Conservation (phyloP, 1,284 basidiomycete species). For the Puccinia coronata region DNA sequence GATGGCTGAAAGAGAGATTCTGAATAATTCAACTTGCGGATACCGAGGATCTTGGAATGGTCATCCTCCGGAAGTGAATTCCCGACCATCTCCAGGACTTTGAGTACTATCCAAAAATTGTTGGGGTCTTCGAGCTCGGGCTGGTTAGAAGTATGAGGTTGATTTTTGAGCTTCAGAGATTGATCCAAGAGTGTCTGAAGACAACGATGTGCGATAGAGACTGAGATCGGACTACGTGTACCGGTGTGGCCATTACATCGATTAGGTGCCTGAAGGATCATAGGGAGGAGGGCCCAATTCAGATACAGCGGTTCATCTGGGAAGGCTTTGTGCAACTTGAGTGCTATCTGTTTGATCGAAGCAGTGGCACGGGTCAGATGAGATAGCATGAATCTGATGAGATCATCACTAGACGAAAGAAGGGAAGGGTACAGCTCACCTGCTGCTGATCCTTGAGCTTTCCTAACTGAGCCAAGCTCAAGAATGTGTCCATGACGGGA, state of each 20-base stretch:
- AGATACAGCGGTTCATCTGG: conserved; percentile 34
- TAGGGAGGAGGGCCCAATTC: conserved; percentile 30
- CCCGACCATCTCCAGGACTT: conserved; percentile 35
- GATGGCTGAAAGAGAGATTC: conserved; percentile 26
- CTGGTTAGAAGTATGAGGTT: neutral
- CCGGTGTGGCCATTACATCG: conserved; percentile 11
- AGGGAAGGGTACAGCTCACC: neutral
- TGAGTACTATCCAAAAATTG: conserved; percentile 43
- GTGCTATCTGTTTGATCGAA: conserved; percentile 19
- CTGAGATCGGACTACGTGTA: conserved; percentile 24
- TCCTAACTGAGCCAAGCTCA: neutral
- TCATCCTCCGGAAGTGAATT: conserved; percentile 7
- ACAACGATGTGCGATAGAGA: conserved; percentile 39
- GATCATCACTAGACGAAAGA: neutral
- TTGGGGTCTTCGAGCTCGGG: conserved; percentile 30
- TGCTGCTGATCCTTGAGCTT: conserved; percentile 23
- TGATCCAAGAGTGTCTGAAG: conserved; percentile 37
- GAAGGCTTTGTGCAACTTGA: conserved; percentile 44
- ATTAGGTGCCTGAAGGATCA: conserved; percentile 32
- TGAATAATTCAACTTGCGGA: conserved; percentile 28
- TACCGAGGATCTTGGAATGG: conserved; percentile 26
- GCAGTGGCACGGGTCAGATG: neutral
- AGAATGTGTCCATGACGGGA: conserved; percentile 11
- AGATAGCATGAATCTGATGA: neutral
- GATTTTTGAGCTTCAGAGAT: neutral